These are phyloP conservation scores for Actinomortierella wolfii DNA, from an alignment of 371 early-diverging fungal species.

Conservation along the genomic window DNA sequence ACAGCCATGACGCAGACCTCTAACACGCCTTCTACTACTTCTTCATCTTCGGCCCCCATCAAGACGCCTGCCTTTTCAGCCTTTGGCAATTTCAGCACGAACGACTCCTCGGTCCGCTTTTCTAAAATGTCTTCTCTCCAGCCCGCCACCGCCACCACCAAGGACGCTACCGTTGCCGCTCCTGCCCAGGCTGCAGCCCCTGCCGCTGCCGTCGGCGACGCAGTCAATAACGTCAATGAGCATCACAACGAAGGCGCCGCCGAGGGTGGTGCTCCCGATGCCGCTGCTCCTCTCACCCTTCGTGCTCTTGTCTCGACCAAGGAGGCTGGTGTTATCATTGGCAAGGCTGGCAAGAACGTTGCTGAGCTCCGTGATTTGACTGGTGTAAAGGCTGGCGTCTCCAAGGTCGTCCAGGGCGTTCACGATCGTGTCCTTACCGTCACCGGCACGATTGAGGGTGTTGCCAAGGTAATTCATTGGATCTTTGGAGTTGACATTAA, in stretches of 20 bases:
- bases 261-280: slow-evolving; percentile 11
- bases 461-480: slow-evolving; percentile 60
- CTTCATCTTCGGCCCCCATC: slow-evolving; percentile 1
- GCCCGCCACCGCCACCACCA: slow-evolving; percentile 1
- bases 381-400: slow-evolving; percentile 85
- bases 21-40: not conserved
- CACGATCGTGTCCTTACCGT: slow-evolving; percentile 87
- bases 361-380: slow-evolving; percentile 81
- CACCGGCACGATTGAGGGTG: slow-evolving; percentile 75
- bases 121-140: slow-evolving; percentile 13
- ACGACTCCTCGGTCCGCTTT: slow-evolving; percentile 2
- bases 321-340: slow-evolving; percentile 95
- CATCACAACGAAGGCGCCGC: slow-evolving; percentile 19
- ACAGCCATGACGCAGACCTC: too few species aligned
- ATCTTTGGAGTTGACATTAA: not conserved
- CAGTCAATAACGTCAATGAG: slow-evolving; percentile 6
- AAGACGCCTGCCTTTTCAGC: slow-evolving; percentile 8
- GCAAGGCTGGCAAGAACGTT: slow-evolving; percentile 87
- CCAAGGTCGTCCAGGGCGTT: slow-evolving; percentile 83
- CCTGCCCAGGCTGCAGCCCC: not conserved
- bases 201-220: slow-evolving; percentile 10
- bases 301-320: slow-evolving; percentile 88
- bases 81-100: slow-evolving; percentile 6
- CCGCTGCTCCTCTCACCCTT: slow-evolving; percentile 62
- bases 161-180: slow-evolving; percentile 2